phyloP scores from a whole-genome alignment of 2,329 filamentous ascomycete genomes.

The Fusarium veterinarium region DNA sequence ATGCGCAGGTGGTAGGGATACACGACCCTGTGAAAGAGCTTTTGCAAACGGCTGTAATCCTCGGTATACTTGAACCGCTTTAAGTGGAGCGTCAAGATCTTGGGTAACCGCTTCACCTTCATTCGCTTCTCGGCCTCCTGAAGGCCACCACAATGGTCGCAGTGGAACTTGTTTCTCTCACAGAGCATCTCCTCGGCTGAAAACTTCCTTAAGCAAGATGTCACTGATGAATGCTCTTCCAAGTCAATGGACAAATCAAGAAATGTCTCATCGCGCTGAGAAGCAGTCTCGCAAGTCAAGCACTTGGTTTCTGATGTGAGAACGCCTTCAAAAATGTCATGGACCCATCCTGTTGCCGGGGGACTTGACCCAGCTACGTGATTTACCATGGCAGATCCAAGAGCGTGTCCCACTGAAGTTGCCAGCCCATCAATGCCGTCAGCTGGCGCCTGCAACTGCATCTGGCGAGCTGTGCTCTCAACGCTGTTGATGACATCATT shows the following conservation, averaged over 20 bases:
- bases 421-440: slow-evolving; percentile 55
- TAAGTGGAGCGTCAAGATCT: slow-evolving; percentile 89
- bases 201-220: slow-evolving; percentile 93
- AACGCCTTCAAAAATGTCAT: slow-evolving; percentile 95
- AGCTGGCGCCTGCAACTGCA: slow-evolving; percentile 54
- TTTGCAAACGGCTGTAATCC: slow-evolving; percentile 91
- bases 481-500: slow-evolving; percentile 97
- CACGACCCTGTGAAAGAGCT: slow-evolving; percentile 95
- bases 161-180: slow-evolving; percentile 98
- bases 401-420: slow-evolving; percentile 60
- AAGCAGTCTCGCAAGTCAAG: slow-evolving; percentile 94
- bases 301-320: slow-evolving; percentile 97
- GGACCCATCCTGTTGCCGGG: slow-evolving; percentile 86
- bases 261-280: slow-evolving; percentile 95
- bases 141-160: slow-evolving; percentile 93
- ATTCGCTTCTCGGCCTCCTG: slow-evolving; percentile 99
- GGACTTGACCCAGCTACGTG: slow-evolving; percentile 61
- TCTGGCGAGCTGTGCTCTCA: slow-evolving; percentile 81
- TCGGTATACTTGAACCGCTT: slow-evolving; percentile 99
- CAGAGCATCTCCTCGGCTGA: slow-evolving; percentile 99
- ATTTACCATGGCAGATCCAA: slow-evolving; percentile 50
- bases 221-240: slow-evolving; percentile 95
- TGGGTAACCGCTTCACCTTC: slow-evolving; percentile 96
- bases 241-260: slow-evolving; percentile 95
- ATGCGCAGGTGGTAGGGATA: slow-evolving; percentile 97